Conservation (phyloP, 2,329 filamentous ascomycete species). For the Coleophoma cylindrospora region DNA sequence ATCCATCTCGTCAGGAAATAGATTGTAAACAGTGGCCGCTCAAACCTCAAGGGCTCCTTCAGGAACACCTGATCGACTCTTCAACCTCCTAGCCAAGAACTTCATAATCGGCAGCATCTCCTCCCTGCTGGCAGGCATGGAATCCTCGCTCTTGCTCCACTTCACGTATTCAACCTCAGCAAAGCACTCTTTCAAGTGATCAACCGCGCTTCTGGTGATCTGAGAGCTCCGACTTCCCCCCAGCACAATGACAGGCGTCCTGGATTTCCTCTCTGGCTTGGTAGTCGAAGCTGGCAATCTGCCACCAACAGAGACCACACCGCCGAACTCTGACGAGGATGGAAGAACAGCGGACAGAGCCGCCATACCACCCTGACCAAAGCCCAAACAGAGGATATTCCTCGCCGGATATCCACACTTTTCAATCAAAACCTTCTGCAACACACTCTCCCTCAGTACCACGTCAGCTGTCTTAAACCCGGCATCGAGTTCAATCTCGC, state of each 20-base stretch:
- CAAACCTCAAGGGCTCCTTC: slow-evolving; percentile 45
- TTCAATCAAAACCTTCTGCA: slow-evolving; percentile 36
- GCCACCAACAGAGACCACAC: slow-evolving; percentile 60
- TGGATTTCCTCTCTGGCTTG: slow-evolving; percentile 43
- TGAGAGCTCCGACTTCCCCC: slow-evolving; percentile 46
- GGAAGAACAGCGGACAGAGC: slow-evolving; percentile 35
- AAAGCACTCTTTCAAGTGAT: slow-evolving; percentile 63
- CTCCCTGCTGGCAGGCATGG: slow-evolving; percentile 77
- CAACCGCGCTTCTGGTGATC: slow-evolving; percentile 58
- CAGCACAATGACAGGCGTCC: slow-evolving; percentile 60
- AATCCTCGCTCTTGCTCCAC: slow-evolving; percentile 68
- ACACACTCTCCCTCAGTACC: slow-evolving; percentile 36
- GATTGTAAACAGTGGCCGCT: neutral
- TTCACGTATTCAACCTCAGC: slow-evolving; percentile 60
- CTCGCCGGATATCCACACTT: slow-evolving; percentile 43
- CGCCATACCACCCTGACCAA: slow-evolving; percentile 52
- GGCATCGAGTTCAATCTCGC: slow-evolving; percentile 47
- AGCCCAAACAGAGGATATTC: slow-evolving; percentile 49
- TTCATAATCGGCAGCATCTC: slow-evolving; percentile 91
- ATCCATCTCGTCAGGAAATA: too few species aligned
- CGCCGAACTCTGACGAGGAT: slow-evolving; percentile 34
- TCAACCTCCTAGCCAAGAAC: slow-evolving; percentile 65
- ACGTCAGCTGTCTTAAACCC: slow-evolving; percentile 39
- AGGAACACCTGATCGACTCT: slow-evolving; percentile 46
- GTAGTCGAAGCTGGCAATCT: slow-evolving; percentile 43